Evolutionary conservation across 78 protist genomes (phyloP).

Genomic region (Pigoraptor vietnamica): DNA sequence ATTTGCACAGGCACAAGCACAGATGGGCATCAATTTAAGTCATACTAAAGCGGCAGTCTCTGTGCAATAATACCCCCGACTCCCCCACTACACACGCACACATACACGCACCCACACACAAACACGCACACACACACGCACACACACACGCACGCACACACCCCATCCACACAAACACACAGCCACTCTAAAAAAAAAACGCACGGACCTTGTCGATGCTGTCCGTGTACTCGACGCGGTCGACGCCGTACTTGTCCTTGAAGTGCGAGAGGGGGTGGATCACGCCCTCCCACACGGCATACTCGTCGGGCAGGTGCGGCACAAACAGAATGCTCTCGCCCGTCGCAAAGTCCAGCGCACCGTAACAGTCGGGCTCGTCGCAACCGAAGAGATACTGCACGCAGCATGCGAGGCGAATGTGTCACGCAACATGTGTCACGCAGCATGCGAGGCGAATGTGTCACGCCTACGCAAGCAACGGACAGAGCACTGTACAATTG

Average conservation of each 20-base stretch:
- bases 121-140: too few species aligned
- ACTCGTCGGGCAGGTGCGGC: slow-evolving; percentile 13
- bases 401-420: background rate
- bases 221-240: background rate
- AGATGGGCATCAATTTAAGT: too few species aligned
- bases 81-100: too few species aligned
- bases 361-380: slow-evolving; percentile 10
- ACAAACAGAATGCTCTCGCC: background rate
- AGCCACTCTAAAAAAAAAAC: too few species aligned
- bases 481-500: too few species aligned
- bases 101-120: too few species aligned
- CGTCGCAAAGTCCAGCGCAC: background rate
- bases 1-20: too few species aligned
- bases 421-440: background rate
- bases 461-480: background rate
- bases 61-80: too few species aligned
- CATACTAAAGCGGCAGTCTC: too few species aligned
- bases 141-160: too few species aligned
- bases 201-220: background rate
- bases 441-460: background rate
- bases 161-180: too few species aligned
- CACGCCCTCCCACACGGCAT: slow-evolving; percentile 39
- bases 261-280: background rate
- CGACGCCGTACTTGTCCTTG: background rate
- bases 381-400: background rate